Evolutionary conservation across 257 asterid species (phyloP).

Genomic region (Coffea eugenioides): DNA sequence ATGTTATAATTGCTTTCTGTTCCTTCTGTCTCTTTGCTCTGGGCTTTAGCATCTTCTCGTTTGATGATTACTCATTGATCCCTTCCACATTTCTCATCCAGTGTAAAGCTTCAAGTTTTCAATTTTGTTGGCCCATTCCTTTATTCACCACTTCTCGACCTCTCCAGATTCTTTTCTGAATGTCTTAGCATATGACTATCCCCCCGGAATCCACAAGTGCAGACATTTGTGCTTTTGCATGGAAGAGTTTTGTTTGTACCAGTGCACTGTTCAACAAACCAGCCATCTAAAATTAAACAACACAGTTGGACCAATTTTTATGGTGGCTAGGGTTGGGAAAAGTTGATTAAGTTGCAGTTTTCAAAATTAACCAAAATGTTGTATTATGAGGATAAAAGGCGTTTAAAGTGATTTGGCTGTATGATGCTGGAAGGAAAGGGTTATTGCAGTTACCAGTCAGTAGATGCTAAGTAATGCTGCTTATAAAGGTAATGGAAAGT

Average conservation of each 20-base stretch:
- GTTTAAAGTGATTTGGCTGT: background rate
- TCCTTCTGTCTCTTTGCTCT: too few species aligned
- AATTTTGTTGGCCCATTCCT: background rate
- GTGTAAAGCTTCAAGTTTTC: background rate
- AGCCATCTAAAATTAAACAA: background rate
- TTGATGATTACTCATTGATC: background rate
- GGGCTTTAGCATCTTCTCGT: background rate
- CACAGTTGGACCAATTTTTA: background rate
- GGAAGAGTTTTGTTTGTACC: background rate
- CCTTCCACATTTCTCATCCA: background rate
- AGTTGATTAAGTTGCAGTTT: background rate
- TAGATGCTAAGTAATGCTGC: background rate
- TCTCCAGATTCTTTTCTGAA: background rate
- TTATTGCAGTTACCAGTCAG: background rate
- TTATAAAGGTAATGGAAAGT: background rate
- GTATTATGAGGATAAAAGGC: background rate
- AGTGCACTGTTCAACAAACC: background rate
- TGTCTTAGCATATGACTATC: background rate
- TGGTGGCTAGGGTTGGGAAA: background rate
- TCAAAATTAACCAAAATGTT: background rate
- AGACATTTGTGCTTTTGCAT: too few species aligned
- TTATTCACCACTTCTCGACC: background rate
- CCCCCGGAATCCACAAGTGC: too few species aligned
- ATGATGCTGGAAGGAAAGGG: background rate
- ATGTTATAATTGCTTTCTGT: too few species aligned